Conservation (phyloP, 2,329 filamentous ascomycete genomes). For the Ascochyta lentis region DNA sequence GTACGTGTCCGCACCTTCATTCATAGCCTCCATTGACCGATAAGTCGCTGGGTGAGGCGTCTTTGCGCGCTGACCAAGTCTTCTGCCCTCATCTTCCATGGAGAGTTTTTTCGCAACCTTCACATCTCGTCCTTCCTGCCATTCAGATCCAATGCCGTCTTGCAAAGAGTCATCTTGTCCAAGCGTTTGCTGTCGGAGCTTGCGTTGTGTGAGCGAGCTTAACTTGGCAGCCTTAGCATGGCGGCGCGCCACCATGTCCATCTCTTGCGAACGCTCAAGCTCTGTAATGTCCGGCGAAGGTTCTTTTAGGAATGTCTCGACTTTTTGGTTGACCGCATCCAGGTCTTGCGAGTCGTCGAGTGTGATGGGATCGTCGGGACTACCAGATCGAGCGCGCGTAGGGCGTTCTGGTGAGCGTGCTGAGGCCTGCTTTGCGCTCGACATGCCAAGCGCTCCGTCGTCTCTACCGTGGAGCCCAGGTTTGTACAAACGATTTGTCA, state of each 20-base stretch:
- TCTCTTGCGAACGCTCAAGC: constrained; percentile 5
- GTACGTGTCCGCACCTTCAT: background rate
- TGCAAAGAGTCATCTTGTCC: constrained; percentile 3
- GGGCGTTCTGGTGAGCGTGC: background rate
- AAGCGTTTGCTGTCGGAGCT: background rate
- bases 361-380: constrained; percentile 9
- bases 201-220: background rate
- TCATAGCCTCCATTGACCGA: background rate
- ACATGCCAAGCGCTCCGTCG: background rate
- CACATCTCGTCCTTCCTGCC: background rate
- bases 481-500: background rate
- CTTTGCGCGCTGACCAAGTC: background rate
- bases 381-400: background rate
- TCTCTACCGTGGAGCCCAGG: background rate
- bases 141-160: background rate
- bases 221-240: background rate
- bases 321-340: background rate
- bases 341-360: constrained; percentile 15
- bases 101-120: background rate
- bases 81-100: background rate
- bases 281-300: background rate
- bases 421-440: background rate
- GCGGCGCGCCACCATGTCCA: background rate
- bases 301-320: background rate
- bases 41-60: background rate